A percentile compares a stretch with the other conserved stretches of the same genome.
Evolutionary conservation across 768 basidiomycete genomes (phyloP).

Genomic region (Amanita subjunquillea): DNA sequence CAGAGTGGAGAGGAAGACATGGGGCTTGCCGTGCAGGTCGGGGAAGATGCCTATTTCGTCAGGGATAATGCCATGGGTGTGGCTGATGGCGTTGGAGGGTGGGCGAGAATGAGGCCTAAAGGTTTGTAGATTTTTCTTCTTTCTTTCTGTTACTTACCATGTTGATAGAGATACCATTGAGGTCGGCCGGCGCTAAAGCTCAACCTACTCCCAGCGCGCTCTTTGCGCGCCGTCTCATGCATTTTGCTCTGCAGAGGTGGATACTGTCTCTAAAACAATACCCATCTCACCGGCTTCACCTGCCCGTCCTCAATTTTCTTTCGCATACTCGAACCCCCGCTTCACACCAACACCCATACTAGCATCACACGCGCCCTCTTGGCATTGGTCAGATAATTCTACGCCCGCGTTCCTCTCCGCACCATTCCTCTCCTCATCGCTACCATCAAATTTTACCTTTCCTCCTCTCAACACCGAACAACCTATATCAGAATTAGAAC

Average conservation of each 20-base stretch:
- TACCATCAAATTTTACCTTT: conserved; percentile 4
- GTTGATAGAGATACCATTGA: conserved; percentile 1
- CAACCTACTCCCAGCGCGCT: conserved; percentile 33
- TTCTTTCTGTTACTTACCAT: neutral
- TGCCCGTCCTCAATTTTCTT: conserved; percentile 2
- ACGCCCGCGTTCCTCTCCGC: conserved; percentile 11
- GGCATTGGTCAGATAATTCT: conserved; percentile 9
- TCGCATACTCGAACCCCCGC: conserved; percentile 9
- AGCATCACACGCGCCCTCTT: conserved; percentile 4
- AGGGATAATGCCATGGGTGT: conserved; percentile 84
- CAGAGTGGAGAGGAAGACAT: conserved; percentile 20
- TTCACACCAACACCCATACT: conserved; percentile 12
- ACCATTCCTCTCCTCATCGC: conserved; percentile 4
- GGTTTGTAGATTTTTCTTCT: conserved; percentile 16
- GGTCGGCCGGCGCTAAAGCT: conserved; percentile 11
- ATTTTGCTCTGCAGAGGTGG: conserved; percentile 63
- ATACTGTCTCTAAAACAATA: conserved; percentile 9
- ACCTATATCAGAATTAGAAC: conserved; percentile 11
- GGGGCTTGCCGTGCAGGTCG: conserved; percentile 64
- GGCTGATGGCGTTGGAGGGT: conserved; percentile 93
- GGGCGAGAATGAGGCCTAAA: conserved; percentile 40
- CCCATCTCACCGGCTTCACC: conserved; percentile 9
- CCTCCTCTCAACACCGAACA: conserved; percentile 7
- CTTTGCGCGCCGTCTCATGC: conserved; percentile 77
- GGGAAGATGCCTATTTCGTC: conserved; percentile 88